These are phyloP conservation scores for Beauveria sp. DNA, from an alignment of 2,329 filamentous ascomycete species.

Conservation along the genomic window DNA sequence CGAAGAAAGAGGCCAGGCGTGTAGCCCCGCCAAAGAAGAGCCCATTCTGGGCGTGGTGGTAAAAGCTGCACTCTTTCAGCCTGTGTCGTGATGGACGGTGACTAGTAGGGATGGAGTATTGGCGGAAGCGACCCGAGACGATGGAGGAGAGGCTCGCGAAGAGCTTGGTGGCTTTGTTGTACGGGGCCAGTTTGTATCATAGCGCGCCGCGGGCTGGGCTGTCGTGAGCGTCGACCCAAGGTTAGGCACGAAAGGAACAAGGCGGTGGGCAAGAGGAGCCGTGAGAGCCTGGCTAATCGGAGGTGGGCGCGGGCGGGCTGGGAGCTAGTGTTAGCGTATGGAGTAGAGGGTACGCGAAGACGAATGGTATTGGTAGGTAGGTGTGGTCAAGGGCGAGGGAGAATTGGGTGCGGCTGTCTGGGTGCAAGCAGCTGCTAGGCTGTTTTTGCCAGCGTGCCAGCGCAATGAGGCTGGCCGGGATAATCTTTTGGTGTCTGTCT, in stretches of 20 bases:
- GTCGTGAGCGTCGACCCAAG: conserved; percentile 9
- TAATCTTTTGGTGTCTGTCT: neutral
- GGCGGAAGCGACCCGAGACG: conserved; percentile 11
- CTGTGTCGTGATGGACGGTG: neutral
- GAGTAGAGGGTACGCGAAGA: neutral
- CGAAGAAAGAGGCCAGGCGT: neutral
- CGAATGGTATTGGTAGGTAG: neutral
- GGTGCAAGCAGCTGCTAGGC: too few relatives aligned
- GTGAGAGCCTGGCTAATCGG: neutral
- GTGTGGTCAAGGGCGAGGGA: neutral
- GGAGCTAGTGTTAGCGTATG: neutral
- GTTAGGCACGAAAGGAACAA: conserved; percentile 8
- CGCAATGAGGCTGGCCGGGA: conserved; percentile 7
- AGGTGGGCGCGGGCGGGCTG: neutral
- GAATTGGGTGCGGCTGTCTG: neutral
- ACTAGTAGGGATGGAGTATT: conserved; percentile 7
- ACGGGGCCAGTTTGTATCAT: conserved; percentile 7
- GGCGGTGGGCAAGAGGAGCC: conserved; percentile 11
- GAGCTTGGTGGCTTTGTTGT: conserved; percentile 3
- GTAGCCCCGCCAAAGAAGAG: neutral
- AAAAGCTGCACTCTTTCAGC: neutral
- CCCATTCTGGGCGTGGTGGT: neutral
- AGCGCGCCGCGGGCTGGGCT: conserved; percentile 8
- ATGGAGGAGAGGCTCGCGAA: conserved; percentile 4
- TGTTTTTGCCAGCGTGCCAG: neutral